Percentiles rank a stretch among this genome's conserved stretches.
Conservation (phyloP, 2,329 filamentous ascomycete species). For the Aspergillus hortae region DNA sequence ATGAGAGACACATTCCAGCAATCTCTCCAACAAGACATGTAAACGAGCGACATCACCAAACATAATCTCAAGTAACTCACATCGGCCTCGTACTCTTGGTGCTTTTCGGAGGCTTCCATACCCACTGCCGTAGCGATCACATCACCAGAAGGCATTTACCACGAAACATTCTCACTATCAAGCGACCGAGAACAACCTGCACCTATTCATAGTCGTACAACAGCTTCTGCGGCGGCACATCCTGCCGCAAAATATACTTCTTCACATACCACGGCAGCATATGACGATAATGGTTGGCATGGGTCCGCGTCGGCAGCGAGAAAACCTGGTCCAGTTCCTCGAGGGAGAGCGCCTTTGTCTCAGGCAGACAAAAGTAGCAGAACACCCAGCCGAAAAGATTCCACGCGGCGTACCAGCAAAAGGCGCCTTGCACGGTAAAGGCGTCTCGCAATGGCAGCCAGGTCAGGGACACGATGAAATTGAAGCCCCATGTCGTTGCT, state of each 20-base stretch:
- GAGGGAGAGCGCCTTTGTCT: conserved; percentile 41
- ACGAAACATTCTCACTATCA: not conserved
- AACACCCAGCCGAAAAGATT: conserved; percentile 40
- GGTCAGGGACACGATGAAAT: conserved; percentile 51
- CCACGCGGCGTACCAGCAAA: conserved; percentile 49
- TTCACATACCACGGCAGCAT: conserved; percentile 30
- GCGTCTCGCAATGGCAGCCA: conserved; percentile 50
- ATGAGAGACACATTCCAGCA: no score
- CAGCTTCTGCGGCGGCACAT: conserved; percentile 26
- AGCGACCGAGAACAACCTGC: not conserved
- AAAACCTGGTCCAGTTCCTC: conserved; percentile 54
- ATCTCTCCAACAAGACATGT: no score
- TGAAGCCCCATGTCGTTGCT: conserved; percentile 60
- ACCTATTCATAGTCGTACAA: conserved; percentile 22
- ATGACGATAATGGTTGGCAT: conserved; percentile 30
- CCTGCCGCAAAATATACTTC: conserved; percentile 22
- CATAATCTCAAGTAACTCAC: no score
- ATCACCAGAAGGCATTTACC: not conserved
- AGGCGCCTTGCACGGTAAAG: conserved; percentile 51
- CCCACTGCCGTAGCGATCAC: not conserved
- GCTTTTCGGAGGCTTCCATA: no score
- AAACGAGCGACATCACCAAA: no score
- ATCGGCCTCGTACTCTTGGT: no score
- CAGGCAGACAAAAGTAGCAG: conserved; percentile 25
- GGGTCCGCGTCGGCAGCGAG: conserved; percentile 46